Conservation (phyloP, 2,329 filamentous ascomycete genomes). For the Nigrograna mackinnonii region DNA sequence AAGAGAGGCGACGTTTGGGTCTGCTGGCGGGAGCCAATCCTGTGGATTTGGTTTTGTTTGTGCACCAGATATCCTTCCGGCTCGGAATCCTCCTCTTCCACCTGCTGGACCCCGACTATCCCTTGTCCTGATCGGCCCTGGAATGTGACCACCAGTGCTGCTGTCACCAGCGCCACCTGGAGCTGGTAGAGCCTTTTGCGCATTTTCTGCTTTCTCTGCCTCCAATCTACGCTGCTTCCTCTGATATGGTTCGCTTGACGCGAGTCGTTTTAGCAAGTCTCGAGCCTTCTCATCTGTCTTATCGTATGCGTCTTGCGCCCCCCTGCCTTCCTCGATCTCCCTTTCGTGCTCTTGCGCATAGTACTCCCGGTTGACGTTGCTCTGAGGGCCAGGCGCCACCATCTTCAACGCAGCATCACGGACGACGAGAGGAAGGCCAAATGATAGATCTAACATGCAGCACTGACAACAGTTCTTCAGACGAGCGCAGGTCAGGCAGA, state of each 20-base stretch:
- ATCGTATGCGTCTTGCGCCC: conserved; percentile 82
- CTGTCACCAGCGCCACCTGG: conserved; percentile 29
- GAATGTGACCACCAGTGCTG: conserved; percentile 43
- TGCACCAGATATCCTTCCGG: conserved; percentile 56
- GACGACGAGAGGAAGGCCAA: conserved; percentile 91
- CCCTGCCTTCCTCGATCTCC: conserved; percentile 89
- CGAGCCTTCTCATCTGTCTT: conserved; percentile 97
- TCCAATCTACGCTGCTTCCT: conserved; percentile 81
- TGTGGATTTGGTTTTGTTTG: conserved; percentile 79
- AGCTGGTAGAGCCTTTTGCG: conserved; percentile 47
- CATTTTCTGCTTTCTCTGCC: conserved; percentile 51
- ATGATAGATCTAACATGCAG: conserved; percentile 97
- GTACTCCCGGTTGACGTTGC: conserved; percentile 93
- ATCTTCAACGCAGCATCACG: conserved; percentile 97
- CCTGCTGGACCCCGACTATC: conserved; percentile 49
- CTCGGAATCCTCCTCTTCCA: conserved; percentile 42
- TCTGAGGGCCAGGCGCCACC: conserved; percentile 90
- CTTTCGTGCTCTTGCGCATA: conserved; percentile 97
- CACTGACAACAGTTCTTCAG: conserved; percentile 99
- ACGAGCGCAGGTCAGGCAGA: conserved; percentile 94
- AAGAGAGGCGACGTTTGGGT: conserved; percentile 85
- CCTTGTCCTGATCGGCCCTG: conserved; percentile 79
- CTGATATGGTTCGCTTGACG: conserved; percentile 93
- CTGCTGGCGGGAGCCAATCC: conserved; percentile 83
- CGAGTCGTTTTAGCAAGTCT: conserved; percentile 81